Evolutionary conservation across 2,329 filamentous ascomycete species (phyloP), one percentile per base, ranked within the genome.

Genomic region (Colletotrichum phormii): DNA sequence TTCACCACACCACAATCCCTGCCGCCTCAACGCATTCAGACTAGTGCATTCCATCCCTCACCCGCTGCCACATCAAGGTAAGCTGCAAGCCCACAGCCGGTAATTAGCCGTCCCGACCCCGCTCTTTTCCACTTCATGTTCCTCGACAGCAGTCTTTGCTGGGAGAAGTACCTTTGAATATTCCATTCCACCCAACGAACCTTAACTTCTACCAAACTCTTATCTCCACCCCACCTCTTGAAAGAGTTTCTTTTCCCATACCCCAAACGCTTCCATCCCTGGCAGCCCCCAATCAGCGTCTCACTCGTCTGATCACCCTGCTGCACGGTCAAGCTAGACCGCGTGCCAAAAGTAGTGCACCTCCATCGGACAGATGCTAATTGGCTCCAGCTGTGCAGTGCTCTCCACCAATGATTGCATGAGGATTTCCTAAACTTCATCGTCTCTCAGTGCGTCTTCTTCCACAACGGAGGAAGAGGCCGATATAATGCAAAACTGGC

Each of bases 401-500:
- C 29, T 59, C 55, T 49, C 26, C 26, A 46, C 37, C 66, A 73
- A 73, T 73, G 71, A 65, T 57, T 35, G 60, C 11, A 61, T 73
- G 66, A 73, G 66, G 60, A 69, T 26, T 53, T 64, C 60, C 54
- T 58, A 61, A 49, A 49, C 31, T 64, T 60, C 59, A 26, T 42
- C 26, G 62, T 54, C 42, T 66, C 55, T 72, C 70, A 70, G 66
- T 61, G 66, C 66, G 46, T 60, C 33, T 54, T 46, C 15, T 29
- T 54, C 49, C 18, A 35, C 29, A n/a, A 18, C 33, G 13, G 61
- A 49, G 46, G 26, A 11, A 33, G 51, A 60, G 57, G n/a, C 55
- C 55, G 51, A 33, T 59, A 66, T 49, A 6, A 75, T 75, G 74
- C 74, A 75, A 59, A 71, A 74, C 65, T 75, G 74, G 74, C 74